Conservation (phyloP, 2,329 filamentous ascomycete genomes). For the Fusarium virguliforme region DNA sequence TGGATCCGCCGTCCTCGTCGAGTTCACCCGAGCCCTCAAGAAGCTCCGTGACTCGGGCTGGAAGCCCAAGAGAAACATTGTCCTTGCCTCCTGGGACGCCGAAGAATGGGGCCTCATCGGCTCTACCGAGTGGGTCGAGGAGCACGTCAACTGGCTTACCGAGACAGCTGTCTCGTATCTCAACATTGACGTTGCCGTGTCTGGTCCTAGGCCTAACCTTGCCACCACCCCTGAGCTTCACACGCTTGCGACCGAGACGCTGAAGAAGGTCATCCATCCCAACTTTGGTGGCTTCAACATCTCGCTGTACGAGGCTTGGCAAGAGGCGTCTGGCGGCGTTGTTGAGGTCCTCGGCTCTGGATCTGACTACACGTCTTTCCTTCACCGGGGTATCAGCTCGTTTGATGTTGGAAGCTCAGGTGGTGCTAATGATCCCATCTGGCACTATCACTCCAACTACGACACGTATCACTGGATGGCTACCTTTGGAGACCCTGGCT, state of each 20-base stretch:
- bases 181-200: constrained; percentile 81
- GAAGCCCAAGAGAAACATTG: constrained; percentile 81
- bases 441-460: constrained; percentile 88
- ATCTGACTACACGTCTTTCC: constrained; percentile 78
- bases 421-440: constrained; percentile 68
- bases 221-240: constrained; percentile 78
- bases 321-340: constrained; percentile 53
- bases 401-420: constrained; percentile 71
- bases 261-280: constrained; percentile 71
- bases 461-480: constrained; percentile 90
- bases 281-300: constrained; percentile 69
- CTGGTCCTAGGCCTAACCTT: constrained; percentile 71
- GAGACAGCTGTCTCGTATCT: constrained; percentile 82
- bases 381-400: constrained; percentile 67
- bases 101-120: constrained; percentile 87
- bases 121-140: constrained; percentile 90
- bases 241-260: constrained; percentile 74
- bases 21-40: constrained; percentile 81
- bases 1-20: constrained; percentile 82
- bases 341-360: constrained; percentile 75
- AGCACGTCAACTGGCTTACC: constrained; percentile 83
- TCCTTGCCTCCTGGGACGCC: constrained; percentile 80
- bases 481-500: constrained; percentile 78
- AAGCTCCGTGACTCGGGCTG: constrained; percentile 80
- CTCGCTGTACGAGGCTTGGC: constrained; percentile 61